Conservation (phyloP, 257 asterid species). For the Solanum lycopersicoides region DNA sequence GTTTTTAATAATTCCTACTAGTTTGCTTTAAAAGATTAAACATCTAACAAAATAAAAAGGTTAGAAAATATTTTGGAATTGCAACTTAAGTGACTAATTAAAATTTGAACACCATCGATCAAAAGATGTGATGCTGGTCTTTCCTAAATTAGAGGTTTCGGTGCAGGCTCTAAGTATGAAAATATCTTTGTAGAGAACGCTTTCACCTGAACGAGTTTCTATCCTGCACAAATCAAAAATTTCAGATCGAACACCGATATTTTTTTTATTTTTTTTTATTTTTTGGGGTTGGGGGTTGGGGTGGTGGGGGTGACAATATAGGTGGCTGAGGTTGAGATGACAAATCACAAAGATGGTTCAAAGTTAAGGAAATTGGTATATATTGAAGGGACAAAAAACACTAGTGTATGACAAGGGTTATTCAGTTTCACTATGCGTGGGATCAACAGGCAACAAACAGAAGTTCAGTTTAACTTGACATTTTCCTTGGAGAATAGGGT, state of each 20-base stretch:
- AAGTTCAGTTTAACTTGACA: neutral
- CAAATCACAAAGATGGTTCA: neutral
- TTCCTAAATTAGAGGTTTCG: too few species aligned
- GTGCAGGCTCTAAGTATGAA: rapidly evolving
- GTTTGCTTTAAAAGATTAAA: neutral
- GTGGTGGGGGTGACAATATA: neutral
- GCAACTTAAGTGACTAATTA: neutral
- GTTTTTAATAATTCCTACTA: neutral
- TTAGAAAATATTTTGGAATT: neutral
- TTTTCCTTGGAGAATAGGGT: neutral
- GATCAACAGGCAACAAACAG: neutral
- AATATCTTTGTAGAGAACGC: too few species aligned
- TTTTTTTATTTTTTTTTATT: too few species aligned
- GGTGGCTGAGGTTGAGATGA: neutral
- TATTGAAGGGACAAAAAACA: neutral
- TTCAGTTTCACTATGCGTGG: neutral
- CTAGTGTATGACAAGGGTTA: neutral
- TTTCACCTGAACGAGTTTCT: rapidly evolving
- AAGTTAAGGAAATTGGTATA: neutral
- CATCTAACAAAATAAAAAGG: neutral
- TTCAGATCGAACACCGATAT: too few species aligned
- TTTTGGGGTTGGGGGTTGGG: too few species aligned
- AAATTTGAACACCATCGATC: too few species aligned
- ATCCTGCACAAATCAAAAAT: too few species aligned
- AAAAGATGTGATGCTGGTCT: too few species aligned